phyloP scores from a whole-genome alignment of 192 early-diverging fungal species.

The Backusella circina region DNA sequence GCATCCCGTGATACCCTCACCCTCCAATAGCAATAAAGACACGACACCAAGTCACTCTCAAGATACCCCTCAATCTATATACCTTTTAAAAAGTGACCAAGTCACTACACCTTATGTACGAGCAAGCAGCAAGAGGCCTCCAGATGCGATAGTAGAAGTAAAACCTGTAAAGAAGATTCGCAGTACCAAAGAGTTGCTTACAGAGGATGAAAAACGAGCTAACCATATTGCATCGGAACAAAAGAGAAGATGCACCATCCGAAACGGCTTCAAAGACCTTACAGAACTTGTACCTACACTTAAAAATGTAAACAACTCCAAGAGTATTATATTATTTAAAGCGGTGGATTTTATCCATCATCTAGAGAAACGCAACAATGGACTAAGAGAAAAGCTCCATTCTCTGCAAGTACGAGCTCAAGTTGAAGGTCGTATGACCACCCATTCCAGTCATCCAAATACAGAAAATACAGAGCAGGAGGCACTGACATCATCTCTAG shows the following conservation, averaged over 20 bases:
- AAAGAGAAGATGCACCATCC: constrained; percentile 71
- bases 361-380: constrained; percentile 52
- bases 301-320: constrained; percentile 64
- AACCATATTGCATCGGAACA: constrained; percentile 80
- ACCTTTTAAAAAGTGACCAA: constrained; percentile 4
- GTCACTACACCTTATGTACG: constrained; percentile 1
- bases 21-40: not conserved
- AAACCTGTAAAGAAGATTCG: not conserved
- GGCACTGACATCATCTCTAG: not conserved
- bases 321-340: constrained; percentile 65
- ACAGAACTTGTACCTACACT: constrained; percentile 84
- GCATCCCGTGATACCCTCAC: not conserved
- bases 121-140: not conserved
- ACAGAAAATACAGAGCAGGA: not conserved
- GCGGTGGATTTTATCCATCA: constrained; percentile 65
- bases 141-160: not conserved
- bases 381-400: constrained; percentile 21
- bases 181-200: constrained; percentile 57
- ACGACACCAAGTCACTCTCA: not conserved
- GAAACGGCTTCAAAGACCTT: constrained; percentile 89
- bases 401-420: constrained; percentile 29
- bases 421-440: constrained; percentile 24
- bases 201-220: constrained; percentile 71
- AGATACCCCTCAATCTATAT: constrained; percentile 3
- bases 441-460: not conserved